These are phyloP conservation scores for Neospora caninum DNA, from an alignment of 169 alveolate genomes.

Conservation along the genomic window DNA sequence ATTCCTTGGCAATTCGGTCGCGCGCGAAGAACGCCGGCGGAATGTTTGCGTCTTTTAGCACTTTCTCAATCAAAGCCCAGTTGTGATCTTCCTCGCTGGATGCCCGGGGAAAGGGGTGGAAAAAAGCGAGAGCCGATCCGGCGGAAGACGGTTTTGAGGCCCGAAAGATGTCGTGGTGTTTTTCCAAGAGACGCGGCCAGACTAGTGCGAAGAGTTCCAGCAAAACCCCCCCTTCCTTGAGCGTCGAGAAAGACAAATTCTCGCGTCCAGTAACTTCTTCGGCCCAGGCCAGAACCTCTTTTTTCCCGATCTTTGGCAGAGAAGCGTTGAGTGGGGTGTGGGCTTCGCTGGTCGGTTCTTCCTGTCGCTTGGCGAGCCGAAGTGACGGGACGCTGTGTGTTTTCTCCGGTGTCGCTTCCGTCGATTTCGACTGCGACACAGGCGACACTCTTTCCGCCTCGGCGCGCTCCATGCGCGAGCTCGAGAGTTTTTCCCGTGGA, in stretches of 20 bases:
- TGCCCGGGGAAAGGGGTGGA: background rate
- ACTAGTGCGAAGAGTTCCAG: slow-evolving; percentile 63
- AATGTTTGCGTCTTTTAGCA: slow-evolving; percentile 57
- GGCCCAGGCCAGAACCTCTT: slow-evolving; percentile 70
- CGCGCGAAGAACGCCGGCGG: slow-evolving; percentile 63
- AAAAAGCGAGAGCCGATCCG: background rate
- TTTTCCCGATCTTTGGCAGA: slow-evolving; percentile 62
- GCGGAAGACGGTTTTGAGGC: background rate
- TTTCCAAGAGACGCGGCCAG: slow-evolving; percentile 71
- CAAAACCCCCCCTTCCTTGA: slow-evolving; percentile 66
- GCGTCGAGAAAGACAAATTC: slow-evolving; percentile 44
- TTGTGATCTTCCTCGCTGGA: slow-evolving; percentile 49
- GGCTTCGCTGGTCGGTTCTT: background rate
- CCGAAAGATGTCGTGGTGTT: background rate
- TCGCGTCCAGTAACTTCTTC: slow-evolving; percentile 35
- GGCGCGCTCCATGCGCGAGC: no score
- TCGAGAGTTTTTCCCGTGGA: background rate
- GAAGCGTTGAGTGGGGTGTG: background rate
- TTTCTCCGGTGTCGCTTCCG: no score
- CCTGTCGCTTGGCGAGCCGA: no score
- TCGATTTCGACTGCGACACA: no score
- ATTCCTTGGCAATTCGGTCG: slow-evolving; percentile 26
- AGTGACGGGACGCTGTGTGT: no score
- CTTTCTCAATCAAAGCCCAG: slow-evolving; percentile 69
- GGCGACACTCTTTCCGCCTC: no score